phyloP scores from a whole-genome alignment of 371 early-diverging fungal genomes.

The Choanephora cucurbitarum region DNA sequence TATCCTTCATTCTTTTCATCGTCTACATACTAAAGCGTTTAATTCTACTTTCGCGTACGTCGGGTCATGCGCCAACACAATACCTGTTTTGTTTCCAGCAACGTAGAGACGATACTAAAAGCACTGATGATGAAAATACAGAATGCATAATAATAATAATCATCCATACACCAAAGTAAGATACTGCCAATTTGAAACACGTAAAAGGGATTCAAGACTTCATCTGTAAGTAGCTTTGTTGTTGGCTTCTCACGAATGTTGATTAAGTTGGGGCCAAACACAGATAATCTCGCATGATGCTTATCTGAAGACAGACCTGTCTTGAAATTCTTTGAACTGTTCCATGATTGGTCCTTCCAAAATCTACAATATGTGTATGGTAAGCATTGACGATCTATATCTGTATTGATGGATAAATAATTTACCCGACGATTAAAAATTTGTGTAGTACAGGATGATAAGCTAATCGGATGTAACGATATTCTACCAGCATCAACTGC shows the following conservation, averaged over 20 bases:
- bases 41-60: no score
- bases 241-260: conserved; percentile 82
- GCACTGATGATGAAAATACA: conserved; percentile 87
- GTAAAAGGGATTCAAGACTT: conserved; percentile 90
- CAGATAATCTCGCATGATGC: conserved; percentile 59
- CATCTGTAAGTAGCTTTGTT: conserved; percentile 78
- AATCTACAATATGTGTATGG: conserved; percentile 31
- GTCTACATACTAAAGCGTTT: conserved; percentile 37
- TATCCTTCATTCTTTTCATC: conserved; percentile 79
- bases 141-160: conserved; percentile 94
- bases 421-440: conserved; percentile 70
- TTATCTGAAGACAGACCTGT: conserved; percentile 58
- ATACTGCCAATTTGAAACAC: conserved; percentile 93
- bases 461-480: conserved; percentile 84
- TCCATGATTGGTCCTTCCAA: conserved; percentile 81
- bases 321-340: conserved; percentile 44
- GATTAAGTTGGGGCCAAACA: conserved; percentile 89
- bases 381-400: not conserved
- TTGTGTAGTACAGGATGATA: conserved; percentile 75
- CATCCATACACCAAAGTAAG: conserved; percentile 89
- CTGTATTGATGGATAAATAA: not conserved
- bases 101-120: conserved; percentile 76
- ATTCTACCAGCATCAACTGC: conserved; percentile 65
- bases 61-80: no score
- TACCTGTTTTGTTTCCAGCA: conserved; percentile 84